Percentiles rank a stretch among this genome's conserved stretches.
phyloP scores from a whole-genome alignment of 306 rosid genomes.

The Quercus agrifolia region DNA sequence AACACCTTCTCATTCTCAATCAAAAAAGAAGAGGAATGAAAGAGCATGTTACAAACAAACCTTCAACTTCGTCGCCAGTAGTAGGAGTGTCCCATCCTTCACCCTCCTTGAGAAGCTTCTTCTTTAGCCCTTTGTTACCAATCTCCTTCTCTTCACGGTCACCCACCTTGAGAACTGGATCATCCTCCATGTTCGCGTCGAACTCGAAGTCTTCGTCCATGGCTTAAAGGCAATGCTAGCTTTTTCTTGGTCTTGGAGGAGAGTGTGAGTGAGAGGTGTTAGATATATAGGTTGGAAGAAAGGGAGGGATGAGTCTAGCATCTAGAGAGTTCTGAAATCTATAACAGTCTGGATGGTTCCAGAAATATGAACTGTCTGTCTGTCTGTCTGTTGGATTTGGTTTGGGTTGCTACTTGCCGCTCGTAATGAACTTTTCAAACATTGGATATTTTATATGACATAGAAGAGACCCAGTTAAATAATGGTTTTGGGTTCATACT shows the following conservation, averaged over 20 bases:
- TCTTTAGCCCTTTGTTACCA: constrained; percentile 68
- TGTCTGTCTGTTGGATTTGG: too few relatives aligned
- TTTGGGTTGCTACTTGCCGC: too few relatives aligned
- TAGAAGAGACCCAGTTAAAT: too few relatives aligned
- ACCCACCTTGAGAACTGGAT: constrained; percentile 48
- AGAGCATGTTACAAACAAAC: constrained; percentile 7
- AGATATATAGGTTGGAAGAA: neutral
- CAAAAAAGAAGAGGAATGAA: neutral
- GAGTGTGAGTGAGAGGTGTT: neutral
- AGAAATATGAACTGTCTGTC: neutral
- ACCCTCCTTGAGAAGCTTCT: constrained; percentile 76
- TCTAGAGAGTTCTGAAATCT: constrained; percentile 30
- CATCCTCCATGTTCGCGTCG: constrained; percentile 39
- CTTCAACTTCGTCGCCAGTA: constrained; percentile 79
- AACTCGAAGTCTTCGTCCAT: constrained; percentile 71
- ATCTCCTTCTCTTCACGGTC: constrained; percentile 60
- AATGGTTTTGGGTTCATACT: too few relatives aligned
- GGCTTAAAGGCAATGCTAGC: neutral
- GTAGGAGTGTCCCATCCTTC: constrained; percentile 69
- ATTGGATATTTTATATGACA: too few relatives aligned
- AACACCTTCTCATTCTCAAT: neutral
- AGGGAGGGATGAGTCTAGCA: neutral
- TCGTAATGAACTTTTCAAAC: too few relatives aligned
- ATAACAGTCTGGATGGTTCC: constrained; percentile 25
- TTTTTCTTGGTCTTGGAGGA: neutral